Conservation (phyloP, 257 asterid genomes). For the Gardenia jasminoides region DNA sequence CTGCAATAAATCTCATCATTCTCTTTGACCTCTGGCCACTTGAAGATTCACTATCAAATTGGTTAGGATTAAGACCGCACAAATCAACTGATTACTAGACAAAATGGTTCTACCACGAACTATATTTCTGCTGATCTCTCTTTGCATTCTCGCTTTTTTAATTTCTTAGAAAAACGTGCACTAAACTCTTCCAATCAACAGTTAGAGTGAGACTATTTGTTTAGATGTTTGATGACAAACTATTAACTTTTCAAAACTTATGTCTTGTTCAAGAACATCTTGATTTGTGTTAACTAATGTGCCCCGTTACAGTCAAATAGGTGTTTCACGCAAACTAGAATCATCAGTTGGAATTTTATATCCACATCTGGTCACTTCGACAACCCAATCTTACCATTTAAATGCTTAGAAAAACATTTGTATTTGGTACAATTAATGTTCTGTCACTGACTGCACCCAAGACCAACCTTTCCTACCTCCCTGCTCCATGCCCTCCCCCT, state of each 20-base stretch:
- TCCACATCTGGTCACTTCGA: not conserved
- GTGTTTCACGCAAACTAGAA: not conserved
- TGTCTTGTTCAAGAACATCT: not conserved
- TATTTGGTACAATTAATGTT: not conserved
- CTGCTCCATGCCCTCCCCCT: too few species aligned
- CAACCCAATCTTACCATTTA: not conserved
- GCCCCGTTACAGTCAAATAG: not conserved
- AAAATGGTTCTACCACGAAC: not conserved
- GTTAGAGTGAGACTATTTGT: not conserved
- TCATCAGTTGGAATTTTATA: not conserved
- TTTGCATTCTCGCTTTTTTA: not conserved
- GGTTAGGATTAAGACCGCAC: not conserved
- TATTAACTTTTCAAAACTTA: not conserved
- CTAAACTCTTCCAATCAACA: not conserved
- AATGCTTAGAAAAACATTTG: not conserved
- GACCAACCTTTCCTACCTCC: not conserved
- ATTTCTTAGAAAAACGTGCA: not conserved
- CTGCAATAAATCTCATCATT: not conserved
- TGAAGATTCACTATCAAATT: not conserved
- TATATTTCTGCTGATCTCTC: not conserved
- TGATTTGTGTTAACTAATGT: not conserved
- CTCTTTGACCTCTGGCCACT: not conserved
- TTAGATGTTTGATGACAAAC: not conserved
- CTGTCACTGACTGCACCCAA: not conserved
- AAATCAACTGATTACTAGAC: not conserved